phyloP scores from a whole-genome alignment of 1,284 basidiomycete species.

The Thelephora terrestris region DNA sequence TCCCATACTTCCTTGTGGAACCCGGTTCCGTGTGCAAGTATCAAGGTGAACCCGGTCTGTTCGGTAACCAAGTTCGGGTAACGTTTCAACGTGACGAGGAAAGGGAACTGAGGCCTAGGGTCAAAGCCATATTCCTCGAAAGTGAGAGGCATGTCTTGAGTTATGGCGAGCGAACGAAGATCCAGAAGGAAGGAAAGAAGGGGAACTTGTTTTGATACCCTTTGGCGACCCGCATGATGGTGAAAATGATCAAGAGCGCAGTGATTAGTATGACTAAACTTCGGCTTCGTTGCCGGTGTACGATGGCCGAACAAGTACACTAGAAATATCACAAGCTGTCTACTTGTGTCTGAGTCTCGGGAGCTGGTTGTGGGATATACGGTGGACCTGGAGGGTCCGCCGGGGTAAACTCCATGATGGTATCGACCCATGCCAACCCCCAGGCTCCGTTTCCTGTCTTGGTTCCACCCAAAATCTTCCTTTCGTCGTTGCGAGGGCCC shows the following conservation, averaged over 20 bases:
- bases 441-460: slow-evolving; percentile 68
- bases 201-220: too few species aligned
- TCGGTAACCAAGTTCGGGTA: slow-evolving; percentile 29
- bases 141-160: too few species aligned
- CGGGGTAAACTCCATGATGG: slow-evolving; percentile 45
- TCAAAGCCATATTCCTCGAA: slow-evolving; percentile 35
- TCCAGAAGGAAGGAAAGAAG: too few species aligned
- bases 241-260: too few species aligned
- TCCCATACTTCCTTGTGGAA: slow-evolving; percentile 51
- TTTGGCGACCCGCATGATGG: too few species aligned
- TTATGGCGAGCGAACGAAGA: too few species aligned
- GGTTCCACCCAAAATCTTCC: slow-evolving; percentile 51
- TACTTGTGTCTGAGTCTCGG: too few species aligned
- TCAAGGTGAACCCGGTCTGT: slow-evolving; percentile 33
- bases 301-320: too few species aligned
- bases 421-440: slow-evolving; percentile 72
- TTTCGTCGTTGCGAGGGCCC: slow-evolving; percentile 31
- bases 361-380: too few species aligned
- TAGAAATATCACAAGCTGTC: too few species aligned
- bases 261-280: too few species aligned
- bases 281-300: too few species aligned
- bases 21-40: slow-evolving; percentile 42
- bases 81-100: slow-evolving; percentile 36
- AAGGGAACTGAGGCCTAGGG: slow-evolving; percentile 39
- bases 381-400: slow-evolving; percentile 5